phyloP scores from a whole-genome alignment of 176 grass and related monocot species.

The Olyra latifolia region DNA sequence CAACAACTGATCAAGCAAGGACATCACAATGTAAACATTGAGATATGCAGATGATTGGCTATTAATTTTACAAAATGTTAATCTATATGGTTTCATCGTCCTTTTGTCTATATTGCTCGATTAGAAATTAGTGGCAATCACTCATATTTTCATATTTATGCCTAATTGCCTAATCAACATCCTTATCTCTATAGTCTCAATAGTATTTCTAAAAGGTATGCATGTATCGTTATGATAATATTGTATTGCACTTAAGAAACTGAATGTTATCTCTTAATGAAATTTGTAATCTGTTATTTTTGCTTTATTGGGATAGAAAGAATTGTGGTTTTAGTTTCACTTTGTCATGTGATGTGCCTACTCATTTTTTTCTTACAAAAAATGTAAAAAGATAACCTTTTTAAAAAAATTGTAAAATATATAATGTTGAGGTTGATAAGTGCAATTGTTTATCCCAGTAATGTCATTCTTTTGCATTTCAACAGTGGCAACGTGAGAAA shows the following conservation, averaged over 20 bases:
- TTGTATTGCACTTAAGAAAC: neutral
- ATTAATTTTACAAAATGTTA: neutral
- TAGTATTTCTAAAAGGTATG: neutral
- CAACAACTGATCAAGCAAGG: slow-evolving; percentile 4
- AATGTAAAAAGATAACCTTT: no score
- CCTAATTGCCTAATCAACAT: neutral
- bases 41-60: neutral
- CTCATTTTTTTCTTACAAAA: neutral
- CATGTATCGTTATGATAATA: slow-evolving; percentile 6
- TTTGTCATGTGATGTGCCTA: slow-evolving; percentile 12
- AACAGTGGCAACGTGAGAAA: slow-evolving; percentile 19
- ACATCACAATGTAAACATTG: neutral
- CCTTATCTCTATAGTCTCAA: neutral
- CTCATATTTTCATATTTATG: slow-evolving; percentile 8
- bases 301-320: neutral
- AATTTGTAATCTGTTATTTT: neutral
- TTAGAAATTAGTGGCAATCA: neutral
- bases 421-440: neutral
- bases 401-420: neutral
- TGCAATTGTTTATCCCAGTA: neutral
- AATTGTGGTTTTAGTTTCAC: neutral
- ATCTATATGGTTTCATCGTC: neutral
- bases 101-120: neutral
- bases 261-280: slow-evolving; percentile 1
- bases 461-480: slow-evolving; percentile 28